Base-by-base conservation (phyloP, 768 basidiomycete genomes). In the Phylloporus arenicola region DNA sequence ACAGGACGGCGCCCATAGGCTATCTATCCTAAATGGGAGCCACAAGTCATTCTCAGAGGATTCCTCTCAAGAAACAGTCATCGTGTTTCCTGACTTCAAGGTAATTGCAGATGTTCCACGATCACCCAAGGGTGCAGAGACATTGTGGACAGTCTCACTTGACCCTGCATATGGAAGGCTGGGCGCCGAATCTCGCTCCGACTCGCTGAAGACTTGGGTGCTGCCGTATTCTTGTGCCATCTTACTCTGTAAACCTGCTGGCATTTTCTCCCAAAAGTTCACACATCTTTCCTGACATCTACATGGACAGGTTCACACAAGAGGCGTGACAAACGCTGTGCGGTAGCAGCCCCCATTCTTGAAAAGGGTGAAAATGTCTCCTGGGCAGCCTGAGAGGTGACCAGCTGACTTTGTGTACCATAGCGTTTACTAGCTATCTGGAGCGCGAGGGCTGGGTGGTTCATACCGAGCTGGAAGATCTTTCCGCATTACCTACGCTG, bases 1-100 rank as follows among this genome's bases (percentile, higher is more conserved):
- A 27, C 74, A 81, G 27, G 64, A 78, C 16, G 76, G 82, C 52
- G 73, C 80, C 19, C 74, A 68, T 12, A 74, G 74, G 37, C 73
- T 89, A 39, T 81, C 87, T 3, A 80, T 95, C 31, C 74, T 92
- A 40, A 95, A 95, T 60, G 91, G 89, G 22, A 92, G 86, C 60
- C 86, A 92, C 60, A 74, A 74, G 50, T 82, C 87, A 7, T 69
- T 92, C 44, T 62, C 65, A 6, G 83, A 80, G n/a, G 77, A 83
- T 46, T 64, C 76, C 31, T 73, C 79, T 43, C 72, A 75, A 45
- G 86, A 94, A 57, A 87, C 88, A 0, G 88, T 94, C 16, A 75
- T 99, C 38, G 79, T 97, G 2, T 82, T 99, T 59, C 95, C 95
- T 6, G 95, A 99, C 68, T 98, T 84, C 73, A 92, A 83, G 57